phyloP scores from a whole-genome alignment of 352 stramenopile species.

The Globisporangium splendens region DNA sequence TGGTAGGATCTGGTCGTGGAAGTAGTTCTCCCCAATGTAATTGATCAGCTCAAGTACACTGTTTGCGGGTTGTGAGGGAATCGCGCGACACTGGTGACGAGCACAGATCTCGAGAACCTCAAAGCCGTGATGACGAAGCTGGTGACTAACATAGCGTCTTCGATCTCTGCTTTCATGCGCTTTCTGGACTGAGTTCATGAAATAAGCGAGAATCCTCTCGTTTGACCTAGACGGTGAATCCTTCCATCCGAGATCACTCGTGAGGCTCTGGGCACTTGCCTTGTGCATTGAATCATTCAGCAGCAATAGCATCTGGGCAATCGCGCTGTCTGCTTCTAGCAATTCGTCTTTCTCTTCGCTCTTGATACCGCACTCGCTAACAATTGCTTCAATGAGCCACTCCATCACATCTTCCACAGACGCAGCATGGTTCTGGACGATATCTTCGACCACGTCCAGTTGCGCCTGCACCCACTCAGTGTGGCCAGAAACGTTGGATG shows the following conservation, averaged over 20 bases:
- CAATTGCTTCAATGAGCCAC: constrained; percentile 16
- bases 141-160: neutral
- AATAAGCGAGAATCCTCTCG: constrained; percentile 8
- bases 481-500: neutral
- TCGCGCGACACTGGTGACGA: constrained; percentile 1
- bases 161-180: neutral
- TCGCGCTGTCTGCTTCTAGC: neutral
- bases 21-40: constrained; percentile 1
- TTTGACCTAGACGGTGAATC: neutral
- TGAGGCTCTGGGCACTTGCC: neutral
- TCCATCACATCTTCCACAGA: constrained; percentile 5
- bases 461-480: constrained; percentile 7
- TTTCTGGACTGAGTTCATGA: neutral
- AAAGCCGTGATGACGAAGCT: constrained; percentile 13
- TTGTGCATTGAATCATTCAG: constrained; percentile 17
- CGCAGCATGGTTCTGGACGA: neutral
- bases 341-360: neutral
- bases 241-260: neutral
- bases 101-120: constrained; percentile 14
- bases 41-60: constrained; percentile 3
- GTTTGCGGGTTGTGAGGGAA: neutral
- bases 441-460: constrained; percentile 8
- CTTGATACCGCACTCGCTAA: neutral
- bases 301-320: constrained; percentile 8
- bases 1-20: constrained; percentile 5